Percentiles rank a stretch among this genome's conserved stretches.
Evolutionary conservation across 805 yeast genomes (phyloP).

Genomic region (Wickerhamiella australiensis): DNA sequence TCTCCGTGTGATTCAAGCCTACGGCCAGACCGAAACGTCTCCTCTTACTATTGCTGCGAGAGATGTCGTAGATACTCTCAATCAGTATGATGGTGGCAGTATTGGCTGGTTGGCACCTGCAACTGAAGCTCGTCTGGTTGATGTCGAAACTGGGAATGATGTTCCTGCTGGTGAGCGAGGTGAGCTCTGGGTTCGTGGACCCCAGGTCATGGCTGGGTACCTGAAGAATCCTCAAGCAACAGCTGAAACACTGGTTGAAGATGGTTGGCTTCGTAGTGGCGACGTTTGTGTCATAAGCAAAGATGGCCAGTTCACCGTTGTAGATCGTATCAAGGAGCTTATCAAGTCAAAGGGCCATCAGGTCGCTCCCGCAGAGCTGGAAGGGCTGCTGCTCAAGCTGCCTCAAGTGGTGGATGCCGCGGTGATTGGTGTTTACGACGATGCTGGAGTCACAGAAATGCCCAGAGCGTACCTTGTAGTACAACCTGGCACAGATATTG

Average conservation of each 20-base stretch:
- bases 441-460: constrained; percentile 64
- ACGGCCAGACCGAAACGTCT: constrained; percentile 48
- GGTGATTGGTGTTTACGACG: constrained; percentile 57
- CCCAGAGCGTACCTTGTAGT: constrained; percentile 26
- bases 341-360: constrained; percentile 65
- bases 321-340: constrained; percentile 52
- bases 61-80: constrained; percentile 13
- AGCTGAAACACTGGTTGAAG: constrained; percentile 32
- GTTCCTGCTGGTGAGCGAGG: constrained; percentile 41
- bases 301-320: constrained; percentile 33
- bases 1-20: constrained; percentile 13
- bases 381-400: constrained; percentile 65
- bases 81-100: constrained; percentile 29
- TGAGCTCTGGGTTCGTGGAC: constrained; percentile 44
- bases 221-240: constrained; percentile 39
- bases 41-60: constrained; percentile 30
- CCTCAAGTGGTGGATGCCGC: constrained; percentile 75
- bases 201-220: constrained; percentile 40
- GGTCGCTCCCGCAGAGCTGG: constrained; percentile 90
- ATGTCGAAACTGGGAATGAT: constrained; percentile 17
- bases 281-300: constrained; percentile 35
- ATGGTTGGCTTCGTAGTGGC: constrained; percentile 48
- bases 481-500: constrained; percentile 21
- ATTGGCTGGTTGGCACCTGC: constrained; percentile 34
- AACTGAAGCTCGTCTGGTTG: constrained; percentile 37